Percentiles rank a stretch among this genome's conserved stretches.
Evolutionary conservation across 371 early-diverging fungal genomes (phyloP).

Genomic region (Batkoa obscura): DNA sequence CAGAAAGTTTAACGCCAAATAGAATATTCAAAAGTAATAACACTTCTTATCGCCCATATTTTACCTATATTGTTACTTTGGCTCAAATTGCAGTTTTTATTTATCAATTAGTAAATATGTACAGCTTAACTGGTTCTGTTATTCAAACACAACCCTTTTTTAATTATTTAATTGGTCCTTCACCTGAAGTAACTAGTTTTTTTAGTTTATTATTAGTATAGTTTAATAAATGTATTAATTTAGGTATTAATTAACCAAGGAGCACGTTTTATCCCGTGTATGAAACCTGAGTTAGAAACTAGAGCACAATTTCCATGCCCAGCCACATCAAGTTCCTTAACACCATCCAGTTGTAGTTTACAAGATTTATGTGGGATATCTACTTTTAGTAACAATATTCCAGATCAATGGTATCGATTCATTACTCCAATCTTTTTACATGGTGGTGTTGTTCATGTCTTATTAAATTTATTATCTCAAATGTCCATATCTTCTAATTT

Average conservation of each 20-base stretch:
- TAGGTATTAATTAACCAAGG: conserved; percentile 5
- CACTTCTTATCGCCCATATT: background rate
- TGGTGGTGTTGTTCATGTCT: conserved; percentile 59
- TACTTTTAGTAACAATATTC: conserved; percentile 15
- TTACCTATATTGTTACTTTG: background rate
- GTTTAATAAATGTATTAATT: too few relatives aligned
- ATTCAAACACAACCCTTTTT: conserved; percentile 2
- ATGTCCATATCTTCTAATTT: conserved; percentile 45
- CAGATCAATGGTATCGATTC: conserved; percentile 66
- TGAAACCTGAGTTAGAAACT: background rate
- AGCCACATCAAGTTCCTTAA: background rate
- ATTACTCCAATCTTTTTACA: conserved; percentile 71
- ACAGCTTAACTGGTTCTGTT: background rate
- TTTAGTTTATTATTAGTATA: background rate
- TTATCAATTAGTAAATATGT: background rate
- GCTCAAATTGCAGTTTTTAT: background rate
- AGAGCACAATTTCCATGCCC: too few relatives aligned
- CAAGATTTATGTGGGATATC: conserved; percentile 32
- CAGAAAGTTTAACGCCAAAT: too few relatives aligned
- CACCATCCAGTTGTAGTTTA: conserved; percentile 6
- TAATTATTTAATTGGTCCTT: background rate
- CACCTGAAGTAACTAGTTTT: background rate
- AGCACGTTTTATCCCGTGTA: background rate
- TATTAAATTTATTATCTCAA: conserved; percentile 57
- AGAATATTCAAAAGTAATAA: too few relatives aligned